Conservation (phyloP, 2,329 filamentous ascomycete species). For the Thelonectria rubi region DNA sequence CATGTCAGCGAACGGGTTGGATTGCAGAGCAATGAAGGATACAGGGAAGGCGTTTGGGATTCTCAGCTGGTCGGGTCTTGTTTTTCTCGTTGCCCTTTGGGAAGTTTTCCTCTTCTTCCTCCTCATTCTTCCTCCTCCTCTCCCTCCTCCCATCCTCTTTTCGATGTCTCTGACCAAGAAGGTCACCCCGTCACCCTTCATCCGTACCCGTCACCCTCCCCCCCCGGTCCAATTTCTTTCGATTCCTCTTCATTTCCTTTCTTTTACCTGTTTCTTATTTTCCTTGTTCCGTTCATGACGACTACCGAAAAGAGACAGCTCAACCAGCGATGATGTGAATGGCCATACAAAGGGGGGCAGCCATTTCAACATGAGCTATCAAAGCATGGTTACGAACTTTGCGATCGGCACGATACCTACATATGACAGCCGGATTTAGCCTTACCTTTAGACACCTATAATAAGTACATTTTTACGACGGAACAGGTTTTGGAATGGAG, state of each 20-base stretch:
- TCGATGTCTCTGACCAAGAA: constrained; percentile 6
- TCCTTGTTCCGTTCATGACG: constrained; percentile 30
- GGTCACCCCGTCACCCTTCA: no score
- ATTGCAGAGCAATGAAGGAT: constrained; percentile 9
- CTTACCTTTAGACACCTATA: constrained; percentile 24
- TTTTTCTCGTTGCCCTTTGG: background rate
- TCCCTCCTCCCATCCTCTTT: background rate
- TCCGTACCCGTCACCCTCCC: constrained; percentile 12
- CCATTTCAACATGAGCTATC: constrained; percentile 50
- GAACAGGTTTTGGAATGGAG: no score
- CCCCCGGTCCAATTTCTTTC: constrained; percentile 18
- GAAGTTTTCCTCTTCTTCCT: background rate
- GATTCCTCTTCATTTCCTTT: constrained; percentile 13
- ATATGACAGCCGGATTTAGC: constrained; percentile 18
- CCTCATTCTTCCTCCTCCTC: background rate
- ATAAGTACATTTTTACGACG: constrained; percentile 18
- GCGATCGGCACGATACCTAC: constrained; percentile 23
- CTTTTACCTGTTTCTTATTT: constrained; percentile 12
- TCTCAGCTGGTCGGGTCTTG: constrained; percentile 13
- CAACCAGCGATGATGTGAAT: constrained; percentile 37
- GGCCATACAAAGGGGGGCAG: constrained; percentile 35
- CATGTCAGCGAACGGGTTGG: constrained; percentile 5
- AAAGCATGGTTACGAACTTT: constrained; percentile 29
- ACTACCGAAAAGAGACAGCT: constrained; percentile 36
- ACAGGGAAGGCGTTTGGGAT: constrained; percentile 15